Evolutionary conservation across 1,284 basidiomycete species (phyloP), one percentile per base, ranked within the genome.

Genomic region (Hemileia vastatrix): DNA sequence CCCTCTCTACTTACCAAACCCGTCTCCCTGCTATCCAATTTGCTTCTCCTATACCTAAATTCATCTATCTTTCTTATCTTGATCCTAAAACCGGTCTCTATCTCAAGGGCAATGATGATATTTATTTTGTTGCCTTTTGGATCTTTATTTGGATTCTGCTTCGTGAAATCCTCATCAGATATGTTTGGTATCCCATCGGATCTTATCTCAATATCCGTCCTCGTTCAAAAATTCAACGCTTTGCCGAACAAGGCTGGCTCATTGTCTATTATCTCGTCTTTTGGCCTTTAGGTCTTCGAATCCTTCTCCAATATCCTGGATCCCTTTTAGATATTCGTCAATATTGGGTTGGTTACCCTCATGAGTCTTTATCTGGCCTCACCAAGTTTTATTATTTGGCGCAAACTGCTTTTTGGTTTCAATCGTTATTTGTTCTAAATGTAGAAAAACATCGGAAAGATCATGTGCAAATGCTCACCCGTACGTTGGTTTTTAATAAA

Each of bases 391-490:
- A 76, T 64, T 76, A 76, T 65, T 69, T 76, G 6, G 67, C 68
- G 23, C 71, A 75, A 50, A 67, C 65, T 18, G 73, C 71, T 1
- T 76, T 75, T 53, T 76, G 74, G 69, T 66, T 76, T 49, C 75
- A 76, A 54, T 73, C 75, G 65, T 63, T 74, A 15, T 67, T 76
- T 53, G 74, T 76, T 6, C 65, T 76, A 15, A 70, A 75, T 36
- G 62, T 75, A 8, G 75, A 76, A 64, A 72, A 70, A 19, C 64
- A 67, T 21, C 67, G 75, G 4, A 74, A 72, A n/a, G 75, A 76
- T 64, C 70, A 74, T 54, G 66, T 65, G 67, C 74, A 75, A 63
- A 76, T 76, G 75, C 67, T 74, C 8, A 66, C 64, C 27, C 75
- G 59, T 61, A n/a, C 43, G 57, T 60, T 32, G 6, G 2, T 11